Evolutionary conservation across 768 basidiomycete species (phyloP), one percentile per base, ranked within the genome.

Genomic region (Suillus plorans): DNA sequence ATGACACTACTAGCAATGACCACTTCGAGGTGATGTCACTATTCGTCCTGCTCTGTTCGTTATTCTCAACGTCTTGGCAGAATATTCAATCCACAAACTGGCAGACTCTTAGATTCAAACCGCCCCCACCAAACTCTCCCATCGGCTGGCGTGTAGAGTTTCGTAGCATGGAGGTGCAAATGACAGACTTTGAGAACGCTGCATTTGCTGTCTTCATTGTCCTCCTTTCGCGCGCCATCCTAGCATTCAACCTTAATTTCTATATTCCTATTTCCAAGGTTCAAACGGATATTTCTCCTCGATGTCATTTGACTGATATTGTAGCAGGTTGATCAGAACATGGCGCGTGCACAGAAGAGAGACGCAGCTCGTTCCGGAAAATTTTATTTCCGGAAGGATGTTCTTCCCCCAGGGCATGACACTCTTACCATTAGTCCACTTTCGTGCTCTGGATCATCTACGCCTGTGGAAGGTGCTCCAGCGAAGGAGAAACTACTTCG

Each of bases 111-210:
- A 87, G 97, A 57, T 99, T 99, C 85, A 99, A 99, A 75, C 97
- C 97, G 3, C 97, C 97, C 14, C 97, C 97, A 34, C 89, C 93
- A 5, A 89, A 92, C 62, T 95, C 97, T 6, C 76, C 87, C 8
- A 98, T 99, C 62, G 97, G 97, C 39, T 99, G 97, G 97, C 85
- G 97, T 47, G 97, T 99, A 5, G 97, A 99, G 75, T 99, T 99
- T 79, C 84, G 97, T 64, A 94, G 92, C 74, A 99, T 99, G 97
- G 97, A 99, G 76, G 95, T 99, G 3, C 97, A 99, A 73, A 86
- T 98, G 74, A 99, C 97, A 10, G 97, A 99, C 79, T 99, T 95
- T 71, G 97, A 99, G 80, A 99, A 99, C 74, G 97, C 97, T 1
- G 95, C 97, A 7, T 98, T 95, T 75, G 88, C 95, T 41, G 86